phyloP scores from a whole-genome alignment of 805 yeast genomes.

The Zygoascus flipseniorum region DNA sequence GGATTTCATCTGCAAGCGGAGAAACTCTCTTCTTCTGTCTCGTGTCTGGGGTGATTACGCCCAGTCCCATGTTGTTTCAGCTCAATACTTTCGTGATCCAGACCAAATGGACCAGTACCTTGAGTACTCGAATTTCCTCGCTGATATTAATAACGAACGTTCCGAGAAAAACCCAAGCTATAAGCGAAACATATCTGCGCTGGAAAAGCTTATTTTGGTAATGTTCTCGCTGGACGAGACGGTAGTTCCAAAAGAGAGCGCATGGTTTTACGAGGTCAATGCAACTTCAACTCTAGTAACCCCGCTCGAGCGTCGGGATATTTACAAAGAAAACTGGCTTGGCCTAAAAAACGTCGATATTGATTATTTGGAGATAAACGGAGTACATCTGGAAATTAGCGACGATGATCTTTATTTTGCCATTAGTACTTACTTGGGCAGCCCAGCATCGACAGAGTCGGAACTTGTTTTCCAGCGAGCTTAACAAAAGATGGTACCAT shows the following conservation, averaged over 20 bases:
- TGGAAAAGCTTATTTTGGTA: conserved; percentile 51
- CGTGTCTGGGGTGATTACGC: conserved; percentile 53
- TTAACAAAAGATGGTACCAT: too few relatives aligned
- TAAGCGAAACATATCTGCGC: conserved; percentile 32
- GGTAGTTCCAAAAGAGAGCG: conserved; percentile 62
- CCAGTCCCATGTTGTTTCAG: conserved; percentile 54
- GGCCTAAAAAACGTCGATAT: conserved; percentile 50
- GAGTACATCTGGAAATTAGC: conserved; percentile 57
- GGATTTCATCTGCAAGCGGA: conserved; percentile 52
- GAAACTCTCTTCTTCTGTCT: conserved; percentile 45
- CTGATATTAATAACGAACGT: conserved; percentile 59
- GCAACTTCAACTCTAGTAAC: conserved; percentile 34
- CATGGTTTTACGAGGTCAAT: conserved; percentile 52
- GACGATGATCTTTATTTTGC: conserved; percentile 36
- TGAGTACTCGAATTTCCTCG: conserved; percentile 49
- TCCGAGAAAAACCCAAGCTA: conserved; percentile 32
- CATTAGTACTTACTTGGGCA: neutral
- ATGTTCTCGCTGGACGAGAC: conserved; percentile 57
- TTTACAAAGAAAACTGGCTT: conserved; percentile 47
- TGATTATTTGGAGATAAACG: conserved; percentile 44
- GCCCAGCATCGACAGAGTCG: neutral
- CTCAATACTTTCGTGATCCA: conserved; percentile 69
- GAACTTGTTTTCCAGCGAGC: neutral
- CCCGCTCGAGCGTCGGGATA: conserved; percentile 40
- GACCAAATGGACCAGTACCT: conserved; percentile 45